Conservation (phyloP, 495 filamentous ascomycete genomes). For the Penicillium manginii region DNA sequence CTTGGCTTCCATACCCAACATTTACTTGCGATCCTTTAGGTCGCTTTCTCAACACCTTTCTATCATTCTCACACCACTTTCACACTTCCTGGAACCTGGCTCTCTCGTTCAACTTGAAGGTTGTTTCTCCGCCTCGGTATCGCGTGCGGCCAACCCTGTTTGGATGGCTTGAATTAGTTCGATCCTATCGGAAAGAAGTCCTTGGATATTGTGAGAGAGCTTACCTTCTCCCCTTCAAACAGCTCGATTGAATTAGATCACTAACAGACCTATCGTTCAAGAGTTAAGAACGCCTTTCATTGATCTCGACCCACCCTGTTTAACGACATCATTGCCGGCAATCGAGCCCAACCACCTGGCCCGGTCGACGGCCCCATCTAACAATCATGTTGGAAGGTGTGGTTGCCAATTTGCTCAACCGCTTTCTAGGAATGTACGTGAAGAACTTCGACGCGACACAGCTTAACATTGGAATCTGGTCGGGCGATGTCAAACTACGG, state of each 20-base stretch:
- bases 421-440: slow-evolving; percentile 99
- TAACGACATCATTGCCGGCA: slow-evolving; percentile 22
- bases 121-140: slow-evolving; percentile 31
- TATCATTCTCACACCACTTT: neutral
- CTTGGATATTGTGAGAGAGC: slow-evolving; percentile 9
- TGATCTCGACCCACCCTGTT: slow-evolving; percentile 17
- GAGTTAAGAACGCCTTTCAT: slow-evolving; percentile 17
- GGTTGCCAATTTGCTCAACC: slow-evolving; percentile 90
- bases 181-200: slow-evolving; percentile 16
- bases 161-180: slow-evolving; percentile 39
- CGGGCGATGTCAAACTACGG: slow-evolving; percentile 89
- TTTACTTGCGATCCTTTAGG: slow-evolving; percentile 7
- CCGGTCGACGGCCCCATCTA: slow-evolving; percentile 40
- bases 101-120: slow-evolving; percentile 14
- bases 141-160: slow-evolving; percentile 34
- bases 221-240: neutral
- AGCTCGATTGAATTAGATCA: neutral
- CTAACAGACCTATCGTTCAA: slow-evolving; percentile 14
- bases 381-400: slow-evolving; percentile 68
- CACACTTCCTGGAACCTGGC: slow-evolving; percentile 1
- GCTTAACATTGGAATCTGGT: slow-evolving; percentile 98
- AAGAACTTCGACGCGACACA: slow-evolving; percentile 98
- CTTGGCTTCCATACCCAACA: slow-evolving; percentile 38
- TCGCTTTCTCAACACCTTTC: neutral
- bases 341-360: slow-evolving; percentile 31